Evolutionary conservation across 768 basidiomycete genomes (phyloP).

Genomic region (Clitopilus passeckerianus): DNA sequence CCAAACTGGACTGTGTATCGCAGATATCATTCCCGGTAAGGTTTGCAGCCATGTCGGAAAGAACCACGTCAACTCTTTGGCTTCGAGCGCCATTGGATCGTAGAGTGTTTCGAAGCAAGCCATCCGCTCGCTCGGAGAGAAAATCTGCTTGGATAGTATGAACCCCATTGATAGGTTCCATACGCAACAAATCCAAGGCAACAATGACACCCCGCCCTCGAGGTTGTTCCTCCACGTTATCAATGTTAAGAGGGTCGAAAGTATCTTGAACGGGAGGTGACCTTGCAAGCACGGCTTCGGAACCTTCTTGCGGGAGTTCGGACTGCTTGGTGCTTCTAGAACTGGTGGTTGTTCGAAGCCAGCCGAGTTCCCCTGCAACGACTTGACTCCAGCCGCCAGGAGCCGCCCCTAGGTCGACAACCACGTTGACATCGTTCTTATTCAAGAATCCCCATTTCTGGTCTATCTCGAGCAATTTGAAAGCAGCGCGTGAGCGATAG

Average conservation of each 20-base stretch:
- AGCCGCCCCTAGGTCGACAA: slow-evolving; percentile 88
- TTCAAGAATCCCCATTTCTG: slow-evolving; percentile 45
- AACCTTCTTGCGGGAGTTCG: slow-evolving; percentile 2
- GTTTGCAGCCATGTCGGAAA: slow-evolving; percentile 91
- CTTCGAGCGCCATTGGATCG: slow-evolving; percentile 18
- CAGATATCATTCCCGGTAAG: slow-evolving; percentile 61
- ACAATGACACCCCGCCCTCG: slow-evolving; percentile 37
- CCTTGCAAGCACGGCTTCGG: not conserved
- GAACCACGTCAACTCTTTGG: slow-evolving; percentile 67
- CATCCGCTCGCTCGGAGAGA: slow-evolving; percentile 46
- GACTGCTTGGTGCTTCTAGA: not conserved
- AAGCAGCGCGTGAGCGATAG: slow-evolving; percentile 86
- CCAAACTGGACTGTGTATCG: slow-evolving; percentile 66
- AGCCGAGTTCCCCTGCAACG: slow-evolving; percentile 57
- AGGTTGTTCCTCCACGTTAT: slow-evolving; percentile 13
- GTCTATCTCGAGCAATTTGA: slow-evolving; percentile 85
- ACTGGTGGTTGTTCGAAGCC: slow-evolving; percentile 14
- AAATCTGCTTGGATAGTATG: slow-evolving; percentile 76
- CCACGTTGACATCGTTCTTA: slow-evolving; percentile 46
- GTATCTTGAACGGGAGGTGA: not conserved
- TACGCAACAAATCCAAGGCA: slow-evolving; percentile 77
- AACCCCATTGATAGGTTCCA: slow-evolving; percentile 70
- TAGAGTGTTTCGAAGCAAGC: slow-evolving; percentile 34
- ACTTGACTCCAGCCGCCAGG: slow-evolving; percentile 97
- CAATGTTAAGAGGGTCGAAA: slow-evolving; percentile 41